A percentile compares a stretch with the other conserved stretches of the same genome.
phyloP scores from a whole-genome alignment of 495 filamentous ascomycete species.

The Xylaria sp. region DNA sequence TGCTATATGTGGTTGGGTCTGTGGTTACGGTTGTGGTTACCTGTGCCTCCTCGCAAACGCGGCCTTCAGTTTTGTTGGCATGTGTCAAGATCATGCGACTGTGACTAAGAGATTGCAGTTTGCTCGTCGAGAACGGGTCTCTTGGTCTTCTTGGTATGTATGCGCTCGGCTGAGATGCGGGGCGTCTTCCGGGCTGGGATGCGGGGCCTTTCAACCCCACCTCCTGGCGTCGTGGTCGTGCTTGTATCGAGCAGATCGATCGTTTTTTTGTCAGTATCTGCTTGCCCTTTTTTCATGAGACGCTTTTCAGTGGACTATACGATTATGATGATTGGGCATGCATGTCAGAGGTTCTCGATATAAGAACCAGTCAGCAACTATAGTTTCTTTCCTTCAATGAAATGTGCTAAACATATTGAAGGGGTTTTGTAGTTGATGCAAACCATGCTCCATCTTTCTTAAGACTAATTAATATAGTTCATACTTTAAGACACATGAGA shows the following conservation, averaged over 20 bases:
- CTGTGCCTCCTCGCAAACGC: neutral
- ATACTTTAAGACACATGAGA: too few relatives aligned
- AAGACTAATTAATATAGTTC: too few relatives aligned
- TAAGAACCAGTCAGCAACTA: neutral
- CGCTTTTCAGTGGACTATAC: neutral
- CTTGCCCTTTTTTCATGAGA: neutral
- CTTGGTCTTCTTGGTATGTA: neutral
- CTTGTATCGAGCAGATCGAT: too few relatives aligned
- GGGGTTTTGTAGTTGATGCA: too few relatives aligned
- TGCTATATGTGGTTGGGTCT: neutral
- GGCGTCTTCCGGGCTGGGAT: neutral
- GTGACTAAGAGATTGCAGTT: constrained; percentile 14
- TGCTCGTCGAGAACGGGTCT: neutral
- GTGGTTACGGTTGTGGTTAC: too few relatives aligned
- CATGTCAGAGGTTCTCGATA: neutral
- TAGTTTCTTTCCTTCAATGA: neutral
- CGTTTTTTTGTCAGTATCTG: too few relatives aligned
- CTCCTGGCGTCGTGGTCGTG: neutral
- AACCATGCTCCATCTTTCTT: too few relatives aligned
- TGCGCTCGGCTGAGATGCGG: neutral
- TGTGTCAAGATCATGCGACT: constrained; percentile 14
- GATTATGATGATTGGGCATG: neutral
- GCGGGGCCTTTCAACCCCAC: constrained; percentile 19
- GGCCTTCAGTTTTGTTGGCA: neutral
- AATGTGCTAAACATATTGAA: too few relatives aligned